These are phyloP conservation scores for Aspergillus sojae DNA, from an alignment of 2,329 filamentous ascomycete genomes.

Conservation along the genomic window DNA sequence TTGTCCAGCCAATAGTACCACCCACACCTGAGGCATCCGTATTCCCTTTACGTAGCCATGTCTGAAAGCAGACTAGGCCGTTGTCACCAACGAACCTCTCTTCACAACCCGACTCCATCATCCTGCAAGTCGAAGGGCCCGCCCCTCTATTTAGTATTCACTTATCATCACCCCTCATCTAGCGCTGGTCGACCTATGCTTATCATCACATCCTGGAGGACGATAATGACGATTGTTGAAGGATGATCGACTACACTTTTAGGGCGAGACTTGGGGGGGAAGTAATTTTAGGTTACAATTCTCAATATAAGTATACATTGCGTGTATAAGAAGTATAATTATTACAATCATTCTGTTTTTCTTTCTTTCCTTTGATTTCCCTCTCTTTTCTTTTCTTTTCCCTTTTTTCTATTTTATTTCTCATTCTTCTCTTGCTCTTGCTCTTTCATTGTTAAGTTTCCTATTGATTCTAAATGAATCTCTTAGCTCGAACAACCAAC, in stretches of 20 bases:
- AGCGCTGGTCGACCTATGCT: background rate
- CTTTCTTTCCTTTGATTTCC: background rate
- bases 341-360: background rate
- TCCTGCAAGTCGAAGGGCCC: constrained; percentile 3
- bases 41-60: constrained; percentile 2
- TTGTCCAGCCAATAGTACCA: background rate
- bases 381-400: background rate
- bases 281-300: background rate
- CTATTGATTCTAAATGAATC: background rate
- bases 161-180: constrained; percentile 11
- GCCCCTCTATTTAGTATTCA: constrained; percentile 10
- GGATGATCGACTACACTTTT: background rate
- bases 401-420: background rate
- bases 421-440: background rate
- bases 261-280: background rate
- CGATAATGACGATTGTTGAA: background rate
- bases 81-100: constrained; percentile 6
- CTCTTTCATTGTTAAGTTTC: background rate
- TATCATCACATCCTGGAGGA: background rate
- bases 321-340: background rate
- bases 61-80: constrained; percentile 16
- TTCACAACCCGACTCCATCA: background rate
- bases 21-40: background rate
- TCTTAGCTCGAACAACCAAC: background rate
- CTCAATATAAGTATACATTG: background rate